Evolutionary conservation across 179 eudicot genomes (phyloP), one percentile per base, ranked within the genome.

Genomic region (Vitellaria paradoxa): DNA sequence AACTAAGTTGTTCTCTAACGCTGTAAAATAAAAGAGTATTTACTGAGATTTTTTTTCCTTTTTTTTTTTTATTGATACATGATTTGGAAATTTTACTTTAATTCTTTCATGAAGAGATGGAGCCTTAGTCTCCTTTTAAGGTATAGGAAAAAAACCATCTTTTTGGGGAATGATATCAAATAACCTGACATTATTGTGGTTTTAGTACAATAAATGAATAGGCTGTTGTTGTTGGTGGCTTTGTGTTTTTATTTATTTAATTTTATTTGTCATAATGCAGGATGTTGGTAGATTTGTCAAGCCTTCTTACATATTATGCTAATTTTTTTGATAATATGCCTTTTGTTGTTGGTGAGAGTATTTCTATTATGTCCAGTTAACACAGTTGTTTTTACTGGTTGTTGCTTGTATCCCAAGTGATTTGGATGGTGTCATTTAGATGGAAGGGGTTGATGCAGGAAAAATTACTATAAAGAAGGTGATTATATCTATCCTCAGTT

Each of bases 391-490:
- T 9, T 53, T 71, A 12, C 1, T 18, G 64, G 61, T 53, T 72
- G 10, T 50, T 4, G 17, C 46, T 12, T 57, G 9, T 17, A n/a
- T 59, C 24, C 18, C 40, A 30, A 7, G n/a, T 18, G 18, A 37
- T 46, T 23, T 5, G 42, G 5, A 6, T 12, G 3, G 37, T 30
- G 37, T 30, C 37, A 30, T 30, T 30, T 30, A 30, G 55, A 12
- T 61, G 40, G 20, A 45, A 14, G 18, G 45, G 49, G 26, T 37
- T 78, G 30, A 20, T 77, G 86, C 89, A 93, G 97, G 86, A 91
- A 88, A 85, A 92, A 86, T 71, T 93, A 92, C 84, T 93, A 79
- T 66, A 90, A 87, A 87, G 97, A 92, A 81, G 93, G 98, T 42
- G 90, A 90, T 75, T 74, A 86, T 20, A 14, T 90, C 52, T 87